Evolutionary conservation across 352 stramenopile genomes (phyloP), one percentile per base, ranked within the genome.

Genomic region (Phytophthora tentaculata): DNA sequence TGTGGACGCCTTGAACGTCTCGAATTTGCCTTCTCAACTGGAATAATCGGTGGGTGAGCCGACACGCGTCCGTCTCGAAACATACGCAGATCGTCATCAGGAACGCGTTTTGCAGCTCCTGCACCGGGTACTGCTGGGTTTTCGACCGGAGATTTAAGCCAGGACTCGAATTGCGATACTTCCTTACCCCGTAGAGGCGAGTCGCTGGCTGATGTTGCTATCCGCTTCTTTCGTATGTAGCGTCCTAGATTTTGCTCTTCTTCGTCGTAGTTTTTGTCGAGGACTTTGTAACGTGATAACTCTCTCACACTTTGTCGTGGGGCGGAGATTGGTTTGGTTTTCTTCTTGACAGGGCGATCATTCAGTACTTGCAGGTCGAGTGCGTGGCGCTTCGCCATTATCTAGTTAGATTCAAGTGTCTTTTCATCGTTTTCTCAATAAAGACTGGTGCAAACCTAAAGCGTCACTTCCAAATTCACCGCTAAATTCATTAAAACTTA

Each of bases 11-110:
- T n/a, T n/a, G 63, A 59, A n/a, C 74, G 66, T 17, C 47, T 56
- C 19, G 44, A 41, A 20, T 28, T 57, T 7, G 9, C 50, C 58
- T 63, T 53, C 20, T 73, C 69, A n/a, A 61, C 37, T 13, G 59
- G 64, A 48, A 73, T 74, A 45, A 75, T 61, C 2, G 61, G 44
- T n/a, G 62, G 62, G 12, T 71, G 32, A 12, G 67, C 57, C 7
- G 71, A 54, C 12, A 71, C 64, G 8, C 70, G 61, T 16, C 64
- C 67, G 13, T 72, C 73, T 26, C 77, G 71, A 70, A 91, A 90
- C 81, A 91, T 91, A 24, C 41, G 64, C 19, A 91, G 47, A 28
- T 83, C 78, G 20, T 39, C 74, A 49, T 91, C 80, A 0, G 56
- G 61, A 0, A 72, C 47, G 13, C 63, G 68, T 62, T 83, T 84